Percentiles rank a stretch among this genome's conserved stretches.
phyloP scores from a whole-genome alignment of 176 grass and related monocot genomes.

The Poa pratensis region DNA sequence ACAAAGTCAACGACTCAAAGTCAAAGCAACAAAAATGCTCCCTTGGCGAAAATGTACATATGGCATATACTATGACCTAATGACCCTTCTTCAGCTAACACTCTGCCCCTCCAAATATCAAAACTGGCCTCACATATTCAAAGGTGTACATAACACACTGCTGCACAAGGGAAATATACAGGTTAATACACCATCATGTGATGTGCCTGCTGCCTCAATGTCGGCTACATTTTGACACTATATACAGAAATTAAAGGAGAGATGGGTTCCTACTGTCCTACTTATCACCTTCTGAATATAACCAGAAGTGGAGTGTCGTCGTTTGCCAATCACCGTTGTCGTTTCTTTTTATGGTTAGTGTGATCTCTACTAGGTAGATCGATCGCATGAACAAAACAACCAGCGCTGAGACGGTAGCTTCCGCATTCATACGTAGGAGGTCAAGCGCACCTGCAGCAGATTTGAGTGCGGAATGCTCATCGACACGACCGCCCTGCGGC shows the following conservation, averaged over 20 bases:
- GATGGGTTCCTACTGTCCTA: conserved; percentile 26
- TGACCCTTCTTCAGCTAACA: not conserved
- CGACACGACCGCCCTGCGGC: conserved; percentile 67
- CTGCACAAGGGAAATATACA: conserved; percentile 7
- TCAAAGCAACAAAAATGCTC: not conserved
- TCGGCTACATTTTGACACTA: not conserved
- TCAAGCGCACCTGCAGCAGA: conserved; percentile 85
- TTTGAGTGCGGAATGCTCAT: conserved; percentile 81
- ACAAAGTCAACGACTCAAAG: no score
- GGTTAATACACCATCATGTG: not conserved
- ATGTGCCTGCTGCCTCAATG: conserved; percentile 22
- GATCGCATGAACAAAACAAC: conserved; percentile 27
- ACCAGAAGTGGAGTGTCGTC: not conserved
- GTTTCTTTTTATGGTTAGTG: conserved; percentile 38
- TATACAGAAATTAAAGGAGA: conserved; percentile 41
- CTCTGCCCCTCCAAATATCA: conserved; percentile 12
- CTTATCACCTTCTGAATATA: conserved; percentile 18
- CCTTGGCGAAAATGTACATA: not conserved
- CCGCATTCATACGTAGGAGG: conserved; percentile 72
- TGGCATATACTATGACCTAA: not conserved
- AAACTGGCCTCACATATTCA: conserved; percentile 19
- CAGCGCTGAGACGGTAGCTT: not conserved
- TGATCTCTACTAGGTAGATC: conserved; percentile 17
- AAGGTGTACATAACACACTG: not conserved
- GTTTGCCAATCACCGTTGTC: not conserved